Base-by-base conservation (phyloP, 2,329 filamentous ascomycete genomes). In the Aureobasidium leucospermi region DNA sequence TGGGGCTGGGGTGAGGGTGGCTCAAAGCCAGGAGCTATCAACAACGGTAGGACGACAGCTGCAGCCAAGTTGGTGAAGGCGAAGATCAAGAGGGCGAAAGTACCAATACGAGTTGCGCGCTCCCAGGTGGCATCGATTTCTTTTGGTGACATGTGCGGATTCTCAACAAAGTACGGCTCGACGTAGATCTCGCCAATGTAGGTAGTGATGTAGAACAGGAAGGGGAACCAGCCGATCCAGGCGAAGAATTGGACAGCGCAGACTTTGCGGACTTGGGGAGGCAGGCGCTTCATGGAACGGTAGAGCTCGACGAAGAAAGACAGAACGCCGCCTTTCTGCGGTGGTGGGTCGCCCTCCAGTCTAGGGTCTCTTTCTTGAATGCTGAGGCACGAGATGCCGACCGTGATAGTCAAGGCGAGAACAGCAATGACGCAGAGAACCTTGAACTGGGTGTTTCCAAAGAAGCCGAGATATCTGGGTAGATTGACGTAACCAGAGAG, bases 131-230 rank as follows among this genome's bases (percentile, higher is more conserved):
- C 74, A 67, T 96, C 86, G 61, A 96, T 84, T 67, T 96, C 85
- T 15, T 82, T 79, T 0, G 86, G 81, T 0, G 85, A 82, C 79
- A 96, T 87, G 70, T 93, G 76, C 0, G 90, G 91, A 65, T 96
- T 88, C 55, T 82, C 77, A 64, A 85, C 80, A 55, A 96, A 85
- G 65, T 82, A 88, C 0, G 90, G 90, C 69, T 96, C 87, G 16
- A 90, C 88, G 67, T 96, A 96, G 60, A 97, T 89, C 70, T 96
- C 90, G 63, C 89, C 92, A 65, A 96, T 88, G 72, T 94, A 97
- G 16, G 90, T 95, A 1, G 91, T 96, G 5, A 90, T 90, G 76
- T 97, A 97, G 75, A 96, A 96, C 2, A 97, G 80, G 48, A 62
- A 64, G 1, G 92, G 92, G 68, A 96, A 97, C 84, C 93, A 96